Conservation (phyloP, 352 stramenopile species). For the Aphanomyces astaci region DNA sequence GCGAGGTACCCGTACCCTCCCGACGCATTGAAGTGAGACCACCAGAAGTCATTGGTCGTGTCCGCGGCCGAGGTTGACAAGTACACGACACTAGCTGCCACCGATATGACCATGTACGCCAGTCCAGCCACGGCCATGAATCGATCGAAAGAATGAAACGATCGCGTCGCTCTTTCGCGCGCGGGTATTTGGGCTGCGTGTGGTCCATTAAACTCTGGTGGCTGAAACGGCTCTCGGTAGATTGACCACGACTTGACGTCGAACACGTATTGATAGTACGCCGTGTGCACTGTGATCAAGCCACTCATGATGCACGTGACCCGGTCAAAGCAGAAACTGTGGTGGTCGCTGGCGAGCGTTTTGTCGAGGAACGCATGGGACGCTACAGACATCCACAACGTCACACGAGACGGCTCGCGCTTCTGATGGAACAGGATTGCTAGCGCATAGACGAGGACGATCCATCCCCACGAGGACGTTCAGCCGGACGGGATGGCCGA, state of each 20-base stretch:
- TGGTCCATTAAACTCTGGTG: not conserved
- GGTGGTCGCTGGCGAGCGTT: not conserved
- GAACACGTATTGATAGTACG: too few species aligned
- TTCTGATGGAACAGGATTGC: too few species aligned
- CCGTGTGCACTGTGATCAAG: too few species aligned
- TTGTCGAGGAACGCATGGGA: not conserved
- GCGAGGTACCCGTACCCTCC: not conserved
- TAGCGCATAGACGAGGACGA: too few species aligned
- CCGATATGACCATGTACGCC: not conserved
- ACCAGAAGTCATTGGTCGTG: conserved; percentile 1
- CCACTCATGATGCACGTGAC: too few species aligned
- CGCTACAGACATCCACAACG: not conserved
- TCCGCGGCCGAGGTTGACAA: not conserved
- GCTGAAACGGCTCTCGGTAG: not conserved
- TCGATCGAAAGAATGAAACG: not conserved
- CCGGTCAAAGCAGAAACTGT: not conserved
- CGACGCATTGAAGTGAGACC: not conserved
- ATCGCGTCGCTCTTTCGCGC: too few species aligned
- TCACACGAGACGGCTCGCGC: too few species aligned
- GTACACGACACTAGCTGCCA: not conserved
- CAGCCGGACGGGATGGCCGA: not conserved
- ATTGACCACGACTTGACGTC: not conserved
- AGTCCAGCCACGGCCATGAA: not conserved
- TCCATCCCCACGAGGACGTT: not conserved
- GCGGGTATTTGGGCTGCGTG: not conserved